Base-by-base conservation (phyloP, 345 rosid genomes). In the Cardamine chenopodiifolia region DNA sequence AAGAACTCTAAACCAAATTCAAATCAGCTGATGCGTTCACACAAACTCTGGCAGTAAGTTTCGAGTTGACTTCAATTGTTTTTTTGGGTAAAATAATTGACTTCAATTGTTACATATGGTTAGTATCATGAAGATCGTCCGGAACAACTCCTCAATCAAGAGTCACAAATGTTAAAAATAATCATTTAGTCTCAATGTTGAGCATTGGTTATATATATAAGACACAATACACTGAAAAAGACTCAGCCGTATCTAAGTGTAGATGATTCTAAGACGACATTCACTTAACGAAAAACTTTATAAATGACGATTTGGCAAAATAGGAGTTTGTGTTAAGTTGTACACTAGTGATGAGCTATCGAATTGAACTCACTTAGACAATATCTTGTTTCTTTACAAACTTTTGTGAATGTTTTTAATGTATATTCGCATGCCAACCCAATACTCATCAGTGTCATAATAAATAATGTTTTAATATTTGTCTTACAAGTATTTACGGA, bases 61-160 rank as follows among this genome's bases (percentile, higher is more conserved):
- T 35, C 13, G 62, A 62, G 63, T 42, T 53, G 56, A 63, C 56
- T 53, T 62, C 44, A 29, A 7, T 64, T 10, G n/a, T 18, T 47
- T 26, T 26, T 26, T 26, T 26, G 28, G 4, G 28, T 26, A 26
- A 26, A 26, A 26, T 26, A 26, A 26, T 42, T 53, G 56, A 63
- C 56, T 54, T 63, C 44, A 29, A 7, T 47, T 9, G 9, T 45
- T 28, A 28, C 17, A 26, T 63, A 71, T 18, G 14, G 35, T 15
- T n/a, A 56, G 48, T 50, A 62, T 39, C 40, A 60, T n/a, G 40
- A 56, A 29, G 56, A 58, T 71, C 10, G 39, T 61, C 26, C n/a
- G 23, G 5, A 42, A 29, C 15, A 40, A 22, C 54, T 60, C 67
- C 19, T 37, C 25, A 50, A 62, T 50, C 53, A 50, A 52, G 59